A percentile compares a stretch with the other conserved stretches of the same genome.
Conservation (phyloP, 2,329 filamentous ascomycete species). For the Aspergillus hortae region DNA sequence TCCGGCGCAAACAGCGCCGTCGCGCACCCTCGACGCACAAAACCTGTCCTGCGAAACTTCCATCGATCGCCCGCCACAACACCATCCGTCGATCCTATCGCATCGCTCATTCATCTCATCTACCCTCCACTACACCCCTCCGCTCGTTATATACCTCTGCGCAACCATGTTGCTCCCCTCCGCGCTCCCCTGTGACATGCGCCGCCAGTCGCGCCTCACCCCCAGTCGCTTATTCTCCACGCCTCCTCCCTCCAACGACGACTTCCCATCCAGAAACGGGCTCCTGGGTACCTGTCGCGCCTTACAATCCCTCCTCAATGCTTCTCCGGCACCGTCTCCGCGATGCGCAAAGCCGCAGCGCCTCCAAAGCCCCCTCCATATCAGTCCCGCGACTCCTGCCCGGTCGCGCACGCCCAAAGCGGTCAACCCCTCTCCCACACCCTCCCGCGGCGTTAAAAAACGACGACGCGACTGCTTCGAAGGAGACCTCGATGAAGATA, state of each 20-base stretch:
- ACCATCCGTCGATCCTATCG: conserved; percentile 5
- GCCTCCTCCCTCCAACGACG: conserved; percentile 36
- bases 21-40: conserved; percentile 22
- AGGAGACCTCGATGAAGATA: conserved; percentile 17
- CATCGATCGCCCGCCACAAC: conserved; percentile 7
- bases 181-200: conserved; percentile 43
- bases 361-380: conserved; percentile 38
- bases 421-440: conserved; percentile 15
- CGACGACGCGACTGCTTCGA: conserved; percentile 33
- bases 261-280: conserved; percentile 33
- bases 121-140: background rate
- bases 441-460: conserved; percentile 37
- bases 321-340: conserved; percentile 37
- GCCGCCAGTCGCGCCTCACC: conserved; percentile 35
- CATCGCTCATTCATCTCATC: conserved; percentile 6
- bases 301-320: conserved; percentile 40
- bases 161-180: conserved; percentile 44
- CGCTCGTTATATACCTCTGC: background rate
- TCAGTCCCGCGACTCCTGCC: conserved; percentile 26
- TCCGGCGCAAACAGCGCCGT: conserved; percentile 32
- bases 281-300: conserved; percentile 41
- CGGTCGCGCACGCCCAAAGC: conserved; percentile 24
- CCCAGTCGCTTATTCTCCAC: conserved; percentile 36
- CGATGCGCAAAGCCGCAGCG: conserved; percentile 33
- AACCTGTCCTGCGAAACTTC: background rate